Conservation (phyloP, 2,329 filamentous ascomycete species). For the Arthrinium phaeospermum region DNA sequence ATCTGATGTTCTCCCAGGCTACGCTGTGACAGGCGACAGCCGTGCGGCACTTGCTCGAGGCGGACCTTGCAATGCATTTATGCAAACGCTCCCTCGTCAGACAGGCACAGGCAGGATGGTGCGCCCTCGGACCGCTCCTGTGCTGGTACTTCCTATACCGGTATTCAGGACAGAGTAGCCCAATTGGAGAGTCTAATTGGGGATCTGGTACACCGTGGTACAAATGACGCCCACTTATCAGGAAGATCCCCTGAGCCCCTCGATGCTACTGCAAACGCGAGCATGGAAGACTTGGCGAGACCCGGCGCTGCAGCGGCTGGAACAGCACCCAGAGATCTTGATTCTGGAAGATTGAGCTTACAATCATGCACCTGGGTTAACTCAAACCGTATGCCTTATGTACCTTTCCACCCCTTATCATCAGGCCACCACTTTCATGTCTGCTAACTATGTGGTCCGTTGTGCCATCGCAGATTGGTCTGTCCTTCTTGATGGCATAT, state of each 20-base stretch:
- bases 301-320: background rate
- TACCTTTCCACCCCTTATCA: background rate
- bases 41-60: constrained; percentile 30
- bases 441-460: background rate
- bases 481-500: constrained; percentile 9
- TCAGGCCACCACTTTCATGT: no score
- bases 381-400: background rate
- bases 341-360: background rate
- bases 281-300: background rate
- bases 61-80: background rate
- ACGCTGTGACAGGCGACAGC: constrained; percentile 30
- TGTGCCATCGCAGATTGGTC: background rate
- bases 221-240: background rate
- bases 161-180: background rate
- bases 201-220: background rate
- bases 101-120: background rate
- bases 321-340: background rate
- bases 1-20: constrained; percentile 20
- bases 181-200: background rate
- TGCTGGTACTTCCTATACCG: background rate
- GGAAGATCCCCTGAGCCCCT: background rate
- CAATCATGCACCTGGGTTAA: background rate
- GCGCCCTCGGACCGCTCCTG: background rate
- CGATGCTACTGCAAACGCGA: background rate
- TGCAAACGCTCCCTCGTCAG: background rate